Percentiles rank a stretch among this genome's conserved stretches.
Evolutionary conservation across 2,329 filamentous ascomycete genomes (phyloP).

Genomic region (Colletotrichum sp.): DNA sequence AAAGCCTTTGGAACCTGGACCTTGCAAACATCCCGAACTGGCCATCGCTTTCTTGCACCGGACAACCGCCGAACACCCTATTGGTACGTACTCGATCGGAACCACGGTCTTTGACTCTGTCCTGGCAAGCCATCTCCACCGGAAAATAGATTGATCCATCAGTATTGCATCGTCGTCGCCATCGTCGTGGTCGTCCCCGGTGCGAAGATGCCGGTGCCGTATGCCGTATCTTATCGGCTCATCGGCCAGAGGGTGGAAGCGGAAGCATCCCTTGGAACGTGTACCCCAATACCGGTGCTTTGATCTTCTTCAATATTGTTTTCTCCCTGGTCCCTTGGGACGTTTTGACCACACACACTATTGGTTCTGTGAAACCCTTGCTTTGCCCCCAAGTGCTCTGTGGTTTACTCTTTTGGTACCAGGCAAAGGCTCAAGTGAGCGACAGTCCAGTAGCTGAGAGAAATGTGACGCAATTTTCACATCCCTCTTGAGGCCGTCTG

Average conservation of each 20-base stretch:
- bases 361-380: not conserved
- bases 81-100: not conserved
- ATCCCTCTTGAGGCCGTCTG: not conserved
- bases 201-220: not conserved
- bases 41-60: not conserved
- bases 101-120: not conserved
- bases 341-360: not conserved
- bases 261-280: conserved; percentile 2
- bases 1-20: conserved; percentile 18
- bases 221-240: not conserved
- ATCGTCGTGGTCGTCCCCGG: not conserved
- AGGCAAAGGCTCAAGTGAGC: not conserved
- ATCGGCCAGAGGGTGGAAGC: not conserved
- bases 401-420: too few relatives aligned
- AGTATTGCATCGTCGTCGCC: not conserved
- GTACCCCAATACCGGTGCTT: not conserved
- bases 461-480: not conserved
- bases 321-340: conserved; percentile 12
- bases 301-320: not conserved
- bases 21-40: conserved; percentile 18
- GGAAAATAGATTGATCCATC: not conserved
- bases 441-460: not conserved
- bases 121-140: not conserved
- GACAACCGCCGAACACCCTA: not conserved
- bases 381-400: not conserved